Conservation (phyloP, 305 asterid genomes). For the Fraxinus ornus region DNA sequence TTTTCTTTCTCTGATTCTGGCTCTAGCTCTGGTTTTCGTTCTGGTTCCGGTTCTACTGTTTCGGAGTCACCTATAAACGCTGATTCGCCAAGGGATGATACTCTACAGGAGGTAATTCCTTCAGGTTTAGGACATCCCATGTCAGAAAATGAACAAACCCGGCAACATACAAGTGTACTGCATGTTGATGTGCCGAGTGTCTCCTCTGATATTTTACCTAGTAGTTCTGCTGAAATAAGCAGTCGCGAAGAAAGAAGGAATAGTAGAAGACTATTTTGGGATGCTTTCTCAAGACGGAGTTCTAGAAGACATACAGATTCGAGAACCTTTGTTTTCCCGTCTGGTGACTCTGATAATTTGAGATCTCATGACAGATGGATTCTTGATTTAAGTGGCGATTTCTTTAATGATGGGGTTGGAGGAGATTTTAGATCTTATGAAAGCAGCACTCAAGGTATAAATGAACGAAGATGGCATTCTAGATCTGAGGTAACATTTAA, state of each 20-base stretch:
- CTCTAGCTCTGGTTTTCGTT: constrained; percentile 58
- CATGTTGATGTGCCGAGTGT: constrained; percentile 55
- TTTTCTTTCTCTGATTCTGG: constrained; percentile 55
- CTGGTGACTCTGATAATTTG: constrained; percentile 48
- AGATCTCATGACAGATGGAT: constrained; percentile 62
- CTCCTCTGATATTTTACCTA: constrained; percentile 44
- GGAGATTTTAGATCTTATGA: constrained; percentile 47
- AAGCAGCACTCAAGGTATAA: constrained; percentile 41
- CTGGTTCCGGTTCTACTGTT: constrained; percentile 36
- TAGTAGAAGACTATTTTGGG: constrained; percentile 86
- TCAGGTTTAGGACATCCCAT: constrained; percentile 46
- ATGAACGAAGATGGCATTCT: constrained; percentile 56
- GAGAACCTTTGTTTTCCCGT: constrained; percentile 41
- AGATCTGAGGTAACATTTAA: constrained; percentile 68
- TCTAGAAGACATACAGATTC: constrained; percentile 65
- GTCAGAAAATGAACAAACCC: constrained; percentile 59
- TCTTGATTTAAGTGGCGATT: constrained; percentile 56
- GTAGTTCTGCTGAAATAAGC: constrained; percentile 56
- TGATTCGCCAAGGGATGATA: constrained; percentile 38
- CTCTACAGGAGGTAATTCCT: constrained; percentile 40
- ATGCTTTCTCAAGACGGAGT: constrained; percentile 72
- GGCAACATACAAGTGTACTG: constrained; percentile 46
- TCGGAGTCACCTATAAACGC: constrained; percentile 49
- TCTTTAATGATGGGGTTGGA: constrained; percentile 50
- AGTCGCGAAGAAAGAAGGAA: constrained; percentile 59